Percentiles rank a stretch among this genome's conserved stretches.
Evolutionary conservation across 2,329 filamentous ascomycete species (phyloP).

Genomic region (Ophiostoma australiae): DNA sequence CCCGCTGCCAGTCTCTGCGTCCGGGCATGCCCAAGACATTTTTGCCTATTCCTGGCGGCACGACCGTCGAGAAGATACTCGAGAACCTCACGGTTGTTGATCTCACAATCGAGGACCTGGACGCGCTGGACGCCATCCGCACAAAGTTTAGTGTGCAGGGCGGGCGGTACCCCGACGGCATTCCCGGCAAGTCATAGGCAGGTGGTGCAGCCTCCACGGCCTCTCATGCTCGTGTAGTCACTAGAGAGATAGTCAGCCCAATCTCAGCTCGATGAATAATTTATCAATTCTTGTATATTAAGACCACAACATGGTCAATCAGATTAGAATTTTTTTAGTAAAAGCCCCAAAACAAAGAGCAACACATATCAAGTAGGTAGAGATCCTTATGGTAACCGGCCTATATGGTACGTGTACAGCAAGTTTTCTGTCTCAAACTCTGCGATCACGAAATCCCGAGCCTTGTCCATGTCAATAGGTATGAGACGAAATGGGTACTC

Average conservation of each 20-base stretch:
- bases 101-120: constrained; percentile 38
- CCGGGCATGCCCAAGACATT: constrained; percentile 41
- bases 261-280: neutral
- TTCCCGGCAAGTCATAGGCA: neutral
- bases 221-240: neutral
- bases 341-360: no score
- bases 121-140: constrained; percentile 34
- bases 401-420: no score
- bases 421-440: no score
- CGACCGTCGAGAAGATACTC: constrained; percentile 39
- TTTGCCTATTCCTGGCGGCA: constrained; percentile 43
- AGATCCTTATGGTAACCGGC: no score
- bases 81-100: constrained; percentile 44
- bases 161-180: neutral
- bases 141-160: neutral
- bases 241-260: neutral
- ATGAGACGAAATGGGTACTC: no score
- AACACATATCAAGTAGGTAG: no score
- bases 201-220: neutral
- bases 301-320: neutral
- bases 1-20: constrained; percentile 41
- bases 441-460: no score
- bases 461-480: no score
- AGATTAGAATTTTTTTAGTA: no score
- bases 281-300: no score